phyloP scores from a whole-genome alignment of 1,284 basidiomycete genomes.

The Ganoderma sp. region DNA sequence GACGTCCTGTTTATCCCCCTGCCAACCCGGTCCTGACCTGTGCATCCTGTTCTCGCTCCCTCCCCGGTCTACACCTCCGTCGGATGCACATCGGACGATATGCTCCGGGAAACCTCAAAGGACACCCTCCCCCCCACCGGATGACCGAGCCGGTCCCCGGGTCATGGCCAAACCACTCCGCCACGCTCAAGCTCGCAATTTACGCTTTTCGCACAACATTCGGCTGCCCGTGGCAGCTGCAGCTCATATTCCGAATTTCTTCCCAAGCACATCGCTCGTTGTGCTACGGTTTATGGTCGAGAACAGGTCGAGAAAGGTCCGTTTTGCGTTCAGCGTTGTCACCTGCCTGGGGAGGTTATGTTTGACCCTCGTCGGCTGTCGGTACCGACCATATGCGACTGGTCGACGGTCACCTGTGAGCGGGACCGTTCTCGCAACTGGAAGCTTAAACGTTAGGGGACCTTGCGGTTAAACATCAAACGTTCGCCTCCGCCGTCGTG shows the following conservation, averaged over 20 bases:
- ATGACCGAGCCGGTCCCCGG: background rate
- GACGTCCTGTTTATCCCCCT: background rate
- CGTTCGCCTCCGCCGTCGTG: background rate
- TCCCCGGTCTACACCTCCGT: background rate
- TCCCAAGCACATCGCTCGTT: background rate
- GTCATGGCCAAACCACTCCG: background rate
- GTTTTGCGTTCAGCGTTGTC: slow-evolving; percentile 13
- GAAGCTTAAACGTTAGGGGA: slow-evolving; percentile 7
- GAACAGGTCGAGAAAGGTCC: slow-evolving; percentile 13
- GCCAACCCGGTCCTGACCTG: slow-evolving; percentile 6
- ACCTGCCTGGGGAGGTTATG: slow-evolving; percentile 17
- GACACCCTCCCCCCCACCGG: background rate
- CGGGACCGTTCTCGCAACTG: background rate
- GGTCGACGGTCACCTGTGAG: slow-evolving; percentile 17
- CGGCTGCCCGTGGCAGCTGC: background rate
- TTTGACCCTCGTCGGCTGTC: slow-evolving; percentile 9
- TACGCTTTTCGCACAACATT: background rate
- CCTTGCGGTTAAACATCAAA: slow-evolving; percentile 7
- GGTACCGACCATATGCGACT: slow-evolving; percentile 21
- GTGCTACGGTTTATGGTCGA: background rate
- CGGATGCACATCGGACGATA: slow-evolving; percentile 8
- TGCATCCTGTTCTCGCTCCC: slow-evolving; percentile 5
- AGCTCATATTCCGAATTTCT: background rate
- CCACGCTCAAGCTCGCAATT: slow-evolving; percentile 1
- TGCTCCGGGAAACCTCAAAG: slow-evolving; percentile 1